A percentile compares a stretch with the other conserved stretches of the same genome.
These are phyloP conservation scores for Coelastrella sp. DNA, from an alignment of 139 green algal genomes.

Conservation along the genomic window DNA sequence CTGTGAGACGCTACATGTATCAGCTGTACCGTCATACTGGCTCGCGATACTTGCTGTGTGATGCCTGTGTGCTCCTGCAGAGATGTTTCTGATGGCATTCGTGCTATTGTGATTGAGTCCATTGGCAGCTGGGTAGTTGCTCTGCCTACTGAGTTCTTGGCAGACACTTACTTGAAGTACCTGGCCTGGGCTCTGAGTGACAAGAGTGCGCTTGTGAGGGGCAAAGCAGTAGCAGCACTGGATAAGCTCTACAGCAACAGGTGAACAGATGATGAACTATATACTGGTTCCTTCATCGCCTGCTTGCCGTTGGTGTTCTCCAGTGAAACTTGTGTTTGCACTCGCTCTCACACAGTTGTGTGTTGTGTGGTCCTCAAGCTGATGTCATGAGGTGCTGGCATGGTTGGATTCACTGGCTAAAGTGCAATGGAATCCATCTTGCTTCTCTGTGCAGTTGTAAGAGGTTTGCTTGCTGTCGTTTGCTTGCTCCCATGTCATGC, in stretches of 20 bases:
- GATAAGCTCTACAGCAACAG: conserved; percentile 71
- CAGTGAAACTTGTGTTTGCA: no score
- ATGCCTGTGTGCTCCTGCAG: not conserved
- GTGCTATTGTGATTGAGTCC: conserved; percentile 78
- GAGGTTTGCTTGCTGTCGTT: no score
- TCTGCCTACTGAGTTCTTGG: conserved; percentile 84
- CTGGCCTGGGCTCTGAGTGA: conserved; percentile 96
- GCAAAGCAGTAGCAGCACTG: conserved; percentile 66
- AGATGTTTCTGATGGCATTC: conserved; percentile 83
- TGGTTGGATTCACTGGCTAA: no score
- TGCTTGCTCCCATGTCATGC: no score
- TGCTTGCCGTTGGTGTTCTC: no score
- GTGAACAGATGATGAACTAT: not conserved
- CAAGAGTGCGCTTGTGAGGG: conserved; percentile 74
- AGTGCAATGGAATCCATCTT: no score
- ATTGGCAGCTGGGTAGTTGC: conserved; percentile 89
- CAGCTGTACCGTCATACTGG: not conserved
- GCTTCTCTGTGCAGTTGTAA: no score
- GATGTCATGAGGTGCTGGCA: no score
- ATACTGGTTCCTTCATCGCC: not conserved
- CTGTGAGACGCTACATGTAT: no score
- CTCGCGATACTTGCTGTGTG: no score
- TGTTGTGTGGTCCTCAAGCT: no score
- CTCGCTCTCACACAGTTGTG: no score
- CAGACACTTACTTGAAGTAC: conserved; percentile 96